Evolutionary conservation across 306 rosid genomes (phyloP).

Genomic region (Casuarina glauca): DNA sequence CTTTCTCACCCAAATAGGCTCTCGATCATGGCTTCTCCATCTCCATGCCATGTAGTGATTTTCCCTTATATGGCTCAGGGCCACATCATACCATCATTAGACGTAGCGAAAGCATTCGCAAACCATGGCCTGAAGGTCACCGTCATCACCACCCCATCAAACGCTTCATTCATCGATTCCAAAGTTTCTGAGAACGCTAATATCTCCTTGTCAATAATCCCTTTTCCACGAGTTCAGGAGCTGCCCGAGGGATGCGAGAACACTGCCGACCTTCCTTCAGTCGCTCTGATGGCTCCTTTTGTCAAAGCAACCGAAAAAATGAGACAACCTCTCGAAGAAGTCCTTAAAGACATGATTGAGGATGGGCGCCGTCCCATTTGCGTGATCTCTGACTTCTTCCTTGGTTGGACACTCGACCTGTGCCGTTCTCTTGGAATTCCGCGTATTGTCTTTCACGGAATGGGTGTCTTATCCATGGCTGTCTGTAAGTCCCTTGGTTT

Average conservation of each 20-base stretch:
- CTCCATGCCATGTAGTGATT: no score
- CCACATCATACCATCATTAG: no score
- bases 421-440: constrained; percentile 23
- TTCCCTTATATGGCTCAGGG: no score
- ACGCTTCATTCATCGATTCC: constrained; percentile 17
- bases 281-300: constrained; percentile 6
- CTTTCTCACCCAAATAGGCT: no score
- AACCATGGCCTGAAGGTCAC: constrained; percentile 20
- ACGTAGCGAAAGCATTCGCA: no score
- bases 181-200: not conserved
- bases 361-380: constrained; percentile 12
- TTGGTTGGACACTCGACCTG: constrained; percentile 23
- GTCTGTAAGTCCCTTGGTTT: not conserved
- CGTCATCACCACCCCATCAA: constrained; percentile 29
- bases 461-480: constrained; percentile 22
- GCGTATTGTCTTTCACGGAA: constrained; percentile 26
- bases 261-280: constrained; percentile 23
- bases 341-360: constrained; percentile 17
- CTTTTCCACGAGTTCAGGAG: constrained; percentile 22
- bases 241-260: constrained; percentile 28
- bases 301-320: constrained; percentile 22
- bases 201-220: constrained; percentile 17
- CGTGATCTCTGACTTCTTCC: constrained; percentile 23
- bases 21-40: no score
- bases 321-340: constrained; percentile 6